Evolutionary conservation across 768 basidiomycete species (phyloP).

Genomic region (Grammothele lineata): DNA sequence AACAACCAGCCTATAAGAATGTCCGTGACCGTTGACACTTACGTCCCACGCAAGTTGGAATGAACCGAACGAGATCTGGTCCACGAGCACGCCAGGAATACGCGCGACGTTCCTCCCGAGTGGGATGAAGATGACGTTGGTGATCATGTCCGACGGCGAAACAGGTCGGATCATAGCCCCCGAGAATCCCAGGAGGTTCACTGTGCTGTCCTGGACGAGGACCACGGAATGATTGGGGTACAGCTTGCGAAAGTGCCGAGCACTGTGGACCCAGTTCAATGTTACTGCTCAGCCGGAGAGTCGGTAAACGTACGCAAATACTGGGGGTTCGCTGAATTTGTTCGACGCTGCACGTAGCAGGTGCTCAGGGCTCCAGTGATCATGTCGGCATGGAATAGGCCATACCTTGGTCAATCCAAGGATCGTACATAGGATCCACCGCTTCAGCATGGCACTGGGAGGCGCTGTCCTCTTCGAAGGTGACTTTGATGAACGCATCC

Average conservation of each 20-base stretch:
- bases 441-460: neutral
- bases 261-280: constrained; percentile 21
- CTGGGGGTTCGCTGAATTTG: constrained; percentile 39
- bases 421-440: constrained; percentile 38
- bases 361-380: neutral
- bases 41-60: constrained; percentile 60
- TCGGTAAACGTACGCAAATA: constrained; percentile 7
- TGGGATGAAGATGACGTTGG: constrained; percentile 45
- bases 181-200: constrained; percentile 51
- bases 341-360: constrained; percentile 41
- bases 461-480: constrained; percentile 31
- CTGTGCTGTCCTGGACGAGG: constrained; percentile 39
- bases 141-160: constrained; percentile 46
- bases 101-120: constrained; percentile 37
- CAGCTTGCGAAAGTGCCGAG: constrained; percentile 47
- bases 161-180: constrained; percentile 41
- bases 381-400: neutral
- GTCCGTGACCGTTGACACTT: constrained; percentile 17
- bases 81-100: constrained; percentile 49
- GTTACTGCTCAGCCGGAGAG: neutral
- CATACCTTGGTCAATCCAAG: constrained; percentile 52
- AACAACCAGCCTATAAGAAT: neutral
- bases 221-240: constrained; percentile 64
- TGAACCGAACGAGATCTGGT: constrained; percentile 48
- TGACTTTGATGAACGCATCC: constrained; percentile 45